Conservation (phyloP, 2,329 filamentous ascomycete genomes). For the Aspergillus glaucus region DNA sequence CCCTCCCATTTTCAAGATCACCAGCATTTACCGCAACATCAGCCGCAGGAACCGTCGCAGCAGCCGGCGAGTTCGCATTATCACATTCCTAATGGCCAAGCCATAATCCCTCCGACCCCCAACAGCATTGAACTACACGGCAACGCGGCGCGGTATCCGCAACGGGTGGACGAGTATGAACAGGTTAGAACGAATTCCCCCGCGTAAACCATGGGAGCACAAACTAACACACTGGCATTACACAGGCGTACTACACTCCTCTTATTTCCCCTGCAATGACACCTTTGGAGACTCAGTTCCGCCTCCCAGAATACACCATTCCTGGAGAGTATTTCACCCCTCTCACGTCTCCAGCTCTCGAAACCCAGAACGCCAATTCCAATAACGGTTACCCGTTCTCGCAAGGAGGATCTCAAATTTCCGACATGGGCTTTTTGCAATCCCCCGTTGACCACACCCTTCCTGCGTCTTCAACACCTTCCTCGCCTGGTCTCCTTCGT, state of each 20-base stretch:
- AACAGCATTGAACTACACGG: constrained; percentile 45
- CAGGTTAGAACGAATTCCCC: constrained; percentile 28
- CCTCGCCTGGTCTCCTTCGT: constrained; percentile 29
- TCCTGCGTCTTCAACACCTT: constrained; percentile 24
- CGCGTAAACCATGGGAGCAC: neutral
- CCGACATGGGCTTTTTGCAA: constrained; percentile 36
- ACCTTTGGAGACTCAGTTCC: constrained; percentile 42
- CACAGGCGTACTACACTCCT: constrained; percentile 44
- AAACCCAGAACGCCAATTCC: constrained; percentile 37
- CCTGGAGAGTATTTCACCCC: constrained; percentile 47
- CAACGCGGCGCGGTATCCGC: constrained; percentile 34
- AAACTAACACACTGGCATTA: constrained; percentile 12
- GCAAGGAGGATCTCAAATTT: constrained; percentile 21
- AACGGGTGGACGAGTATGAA: constrained; percentile 38
- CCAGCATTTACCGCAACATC: constrained; percentile 19
- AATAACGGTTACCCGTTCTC: constrained; percentile 29
- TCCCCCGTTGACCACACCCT: constrained; percentile 37
- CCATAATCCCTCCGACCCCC: constrained; percentile 42
- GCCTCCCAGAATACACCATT: constrained; percentile 42
- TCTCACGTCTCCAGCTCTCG: constrained; percentile 45
- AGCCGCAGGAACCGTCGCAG: constrained; percentile 18
- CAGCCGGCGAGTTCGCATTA: constrained; percentile 9
- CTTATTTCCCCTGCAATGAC: constrained; percentile 47
- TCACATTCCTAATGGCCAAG: constrained; percentile 22
- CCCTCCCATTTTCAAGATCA: constrained; percentile 18